These are phyloP conservation scores for Fistulifera solaris DNA, from an alignment of 108 stramenopile genomes.

Conservation along the genomic window DNA sequence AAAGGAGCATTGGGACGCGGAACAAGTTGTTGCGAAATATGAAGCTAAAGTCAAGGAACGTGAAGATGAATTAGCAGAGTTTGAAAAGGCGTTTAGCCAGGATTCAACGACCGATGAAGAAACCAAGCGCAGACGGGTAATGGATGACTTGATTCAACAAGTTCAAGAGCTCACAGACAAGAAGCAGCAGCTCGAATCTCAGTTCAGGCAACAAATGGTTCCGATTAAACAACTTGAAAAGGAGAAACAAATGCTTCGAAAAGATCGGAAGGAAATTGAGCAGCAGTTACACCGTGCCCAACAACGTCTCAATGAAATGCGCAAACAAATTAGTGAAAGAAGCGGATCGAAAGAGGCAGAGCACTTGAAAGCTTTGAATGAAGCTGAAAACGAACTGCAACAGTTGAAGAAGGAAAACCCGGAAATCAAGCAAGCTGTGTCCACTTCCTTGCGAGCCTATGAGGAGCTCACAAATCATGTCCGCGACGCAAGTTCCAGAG, in stretches of 20 bases:
- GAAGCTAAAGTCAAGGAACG: conserved; percentile 43
- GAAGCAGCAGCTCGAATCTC: conserved; percentile 46
- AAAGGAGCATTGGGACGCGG: background rate
- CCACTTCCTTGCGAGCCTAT: conserved; percentile 20
- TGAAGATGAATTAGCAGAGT: conserved; percentile 37
- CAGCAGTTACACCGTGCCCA: conserved; percentile 29
- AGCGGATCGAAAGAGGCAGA: conserved; percentile 48
- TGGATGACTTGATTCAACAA: conserved; percentile 52
- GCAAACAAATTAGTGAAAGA: conserved; percentile 44
- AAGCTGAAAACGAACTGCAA: conserved; percentile 28
- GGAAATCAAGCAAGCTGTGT: conserved; percentile 24
- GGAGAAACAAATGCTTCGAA: conserved; percentile 25
- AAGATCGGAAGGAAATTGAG: conserved; percentile 24
- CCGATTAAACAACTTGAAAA: conserved; percentile 39
- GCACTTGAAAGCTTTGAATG: background rate
- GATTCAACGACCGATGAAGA: conserved; percentile 42
- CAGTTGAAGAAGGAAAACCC: conserved; percentile 35
- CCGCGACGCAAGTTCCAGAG: conserved; percentile 21
- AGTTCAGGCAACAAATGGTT: conserved; percentile 32
- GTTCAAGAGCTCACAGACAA: conserved; percentile 32
- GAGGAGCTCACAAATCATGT: conserved; percentile 42
- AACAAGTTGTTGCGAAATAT: conserved; percentile 17
- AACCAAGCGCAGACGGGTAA: conserved; percentile 13
- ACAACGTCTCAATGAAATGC: conserved; percentile 37
- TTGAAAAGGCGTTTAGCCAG: conserved; percentile 26